Percentiles rank a stretch among this genome's conserved stretches.
Conservation (phyloP, 2,329 filamentous ascomycete genomes). For the Calonectria henricotiae region DNA sequence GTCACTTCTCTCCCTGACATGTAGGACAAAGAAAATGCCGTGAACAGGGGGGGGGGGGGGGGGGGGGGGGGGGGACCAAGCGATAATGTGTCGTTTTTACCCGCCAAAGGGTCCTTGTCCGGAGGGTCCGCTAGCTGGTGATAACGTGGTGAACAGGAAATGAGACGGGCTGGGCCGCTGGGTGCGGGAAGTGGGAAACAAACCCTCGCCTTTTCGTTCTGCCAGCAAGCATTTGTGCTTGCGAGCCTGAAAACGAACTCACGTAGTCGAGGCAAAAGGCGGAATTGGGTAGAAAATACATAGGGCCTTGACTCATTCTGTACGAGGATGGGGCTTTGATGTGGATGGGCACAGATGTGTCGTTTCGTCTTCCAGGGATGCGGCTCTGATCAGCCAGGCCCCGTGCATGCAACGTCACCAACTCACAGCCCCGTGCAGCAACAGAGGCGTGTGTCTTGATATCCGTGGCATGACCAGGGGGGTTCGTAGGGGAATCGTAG, state of each 20-base stretch:
- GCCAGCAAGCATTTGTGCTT: neutral
- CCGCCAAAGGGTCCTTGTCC: constrained; percentile 1
- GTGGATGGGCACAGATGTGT: constrained; percentile 27
- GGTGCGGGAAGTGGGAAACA: constrained; percentile 33
- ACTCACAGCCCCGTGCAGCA: constrained; percentile 46
- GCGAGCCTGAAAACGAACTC: constrained; percentile 34
- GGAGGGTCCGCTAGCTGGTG: constrained; percentile 5
- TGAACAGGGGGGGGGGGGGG: neutral
- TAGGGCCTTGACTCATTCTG: constrained; percentile 17
- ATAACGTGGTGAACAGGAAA: constrained; percentile 36
- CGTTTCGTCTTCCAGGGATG: constrained; percentile 35
- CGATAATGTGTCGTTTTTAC: constrained; percentile 35
- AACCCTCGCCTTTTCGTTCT: constrained; percentile 14
- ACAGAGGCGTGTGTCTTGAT: constrained; percentile 35
- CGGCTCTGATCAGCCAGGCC: constrained; percentile 33
- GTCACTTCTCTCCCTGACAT: neutral
- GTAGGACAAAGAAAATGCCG: neutral
- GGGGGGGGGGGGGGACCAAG: neutral
- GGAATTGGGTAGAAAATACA: neutral
- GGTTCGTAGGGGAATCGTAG: neutral
- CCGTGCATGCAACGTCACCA: constrained; percentile 37
- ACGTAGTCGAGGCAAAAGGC: constrained; percentile 12
- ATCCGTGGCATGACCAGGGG: constrained; percentile 21
- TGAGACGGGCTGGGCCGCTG: constrained; percentile 29
- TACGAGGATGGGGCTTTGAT: constrained; percentile 22